A percentile compares a stretch with the other conserved stretches of the same genome.
Conservation (phyloP, 176 grass and related monocot species). For the Rhipidocladum racemiflorum region DNA sequence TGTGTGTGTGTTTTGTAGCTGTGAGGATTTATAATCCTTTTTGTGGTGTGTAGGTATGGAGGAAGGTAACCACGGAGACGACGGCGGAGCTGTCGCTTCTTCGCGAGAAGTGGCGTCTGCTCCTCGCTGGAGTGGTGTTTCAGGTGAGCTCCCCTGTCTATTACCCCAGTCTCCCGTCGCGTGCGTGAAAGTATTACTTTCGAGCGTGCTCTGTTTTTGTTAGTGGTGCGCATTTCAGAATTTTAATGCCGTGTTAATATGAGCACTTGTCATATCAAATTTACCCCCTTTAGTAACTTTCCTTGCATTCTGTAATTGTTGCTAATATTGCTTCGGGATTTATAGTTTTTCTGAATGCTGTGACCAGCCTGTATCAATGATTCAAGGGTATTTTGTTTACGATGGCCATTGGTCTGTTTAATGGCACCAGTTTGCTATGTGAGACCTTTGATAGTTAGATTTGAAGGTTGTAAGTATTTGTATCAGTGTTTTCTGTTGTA, state of each 20-base stretch:
- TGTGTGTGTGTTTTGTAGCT: background rate
- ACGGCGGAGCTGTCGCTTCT: conserved; percentile 69
- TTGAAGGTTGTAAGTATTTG: background rate
- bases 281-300: background rate
- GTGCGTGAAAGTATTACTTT: conserved; percentile 12
- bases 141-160: conserved; percentile 50
- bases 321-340: background rate
- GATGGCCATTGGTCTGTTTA: background rate
- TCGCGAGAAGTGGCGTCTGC: conserved; percentile 80
- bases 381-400: background rate
- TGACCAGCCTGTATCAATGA: background rate
- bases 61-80: conserved; percentile 62
- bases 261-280: conserved; percentile 14
- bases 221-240: background rate
- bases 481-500: background rate
- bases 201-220: background rate
- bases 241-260: background rate
- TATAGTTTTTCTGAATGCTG: background rate
- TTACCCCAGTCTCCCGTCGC: background rate
- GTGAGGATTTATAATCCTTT: background rate
- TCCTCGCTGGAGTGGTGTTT: conserved; percentile 70
- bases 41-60: conserved; percentile 65
- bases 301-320: background rate
- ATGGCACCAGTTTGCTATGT: background rate
- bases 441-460: background rate